Base-by-base conservation (phyloP, 192 early-diverging fungal genomes). In the Coemansia furcata region DNA sequence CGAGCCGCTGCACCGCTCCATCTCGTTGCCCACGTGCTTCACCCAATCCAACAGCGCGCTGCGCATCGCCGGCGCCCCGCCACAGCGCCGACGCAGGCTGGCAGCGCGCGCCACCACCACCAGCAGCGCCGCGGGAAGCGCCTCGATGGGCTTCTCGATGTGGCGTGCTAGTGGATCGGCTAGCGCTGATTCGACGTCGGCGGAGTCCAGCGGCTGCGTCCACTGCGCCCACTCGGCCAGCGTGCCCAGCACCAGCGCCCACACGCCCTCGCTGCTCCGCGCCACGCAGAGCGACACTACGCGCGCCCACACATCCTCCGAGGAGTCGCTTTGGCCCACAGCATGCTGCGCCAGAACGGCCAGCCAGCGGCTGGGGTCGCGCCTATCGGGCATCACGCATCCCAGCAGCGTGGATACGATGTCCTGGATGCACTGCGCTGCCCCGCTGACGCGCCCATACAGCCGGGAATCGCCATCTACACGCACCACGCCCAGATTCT, bases 351-450 rank as follows among this genome's bases (percentile, higher is more conserved):
- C 36, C 46, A 72, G 62, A 26, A 33, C 21, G 23, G 17, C 33
- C 7, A 80, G 63, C 77, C 77, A 80, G 65, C 68, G 68, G 4
- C 55, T 62, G 7, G 77, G 49, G 39, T 79, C 77, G 21, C 62
- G 32, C 6, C 33, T 32, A 58, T 32, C 32, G 4, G 33, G 33
- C 14, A 43, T 63, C n/a, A 61, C 14, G 0, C 8, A 38, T n/a
- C 40, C 60, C 2, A 81, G 67, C 10, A 81, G 15, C 37, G 69
- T 67, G 0, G 71, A 73, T 9, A 68, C 65, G 5, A 61, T 15
- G 17, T 73, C 74, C 23, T 77, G 73, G 46, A 82, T 73, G 0
- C 54, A 17, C 15, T 44, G 29, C 3, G 71, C 68, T 8, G 74
- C 68, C 4, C 57, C 55, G 19, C 59, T 63, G 12, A 66, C 58